phyloP scores from a whole-genome alignment of 768 basidiomycete species.

The Epithele typhae region DNA sequence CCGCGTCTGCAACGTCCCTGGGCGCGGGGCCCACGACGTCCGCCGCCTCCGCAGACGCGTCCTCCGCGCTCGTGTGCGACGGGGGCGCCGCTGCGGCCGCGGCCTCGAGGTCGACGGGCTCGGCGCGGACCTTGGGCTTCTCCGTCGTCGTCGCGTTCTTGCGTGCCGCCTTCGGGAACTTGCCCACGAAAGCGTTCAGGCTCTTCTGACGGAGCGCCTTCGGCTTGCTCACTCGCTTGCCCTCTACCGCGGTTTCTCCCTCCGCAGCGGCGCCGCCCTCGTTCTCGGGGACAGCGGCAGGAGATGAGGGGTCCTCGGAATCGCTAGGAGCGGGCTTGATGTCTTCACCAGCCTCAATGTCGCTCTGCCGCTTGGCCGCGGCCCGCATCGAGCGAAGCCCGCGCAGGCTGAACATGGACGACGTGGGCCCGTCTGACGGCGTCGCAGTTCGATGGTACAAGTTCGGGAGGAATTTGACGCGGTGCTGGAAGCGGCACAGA shows the following conservation, averaged over 20 bases:
- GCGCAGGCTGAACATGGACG: no score
- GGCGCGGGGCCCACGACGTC: not conserved
- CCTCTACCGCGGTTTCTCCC: no score
- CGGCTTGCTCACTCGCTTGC: no score
- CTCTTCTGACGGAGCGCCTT: not conserved
- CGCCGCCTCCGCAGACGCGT: conserved; percentile 2
- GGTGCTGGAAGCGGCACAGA: conserved; percentile 49
- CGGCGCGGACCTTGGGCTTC: not conserved
- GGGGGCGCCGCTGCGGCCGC: not conserved
- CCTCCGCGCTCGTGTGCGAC: conserved; percentile 1
- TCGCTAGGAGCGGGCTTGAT: no score
- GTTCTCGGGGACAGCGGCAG: no score
- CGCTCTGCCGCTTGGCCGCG: no score
- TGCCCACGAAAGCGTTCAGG: not conserved
- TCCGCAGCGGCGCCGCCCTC: no score
- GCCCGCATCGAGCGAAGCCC: no score
- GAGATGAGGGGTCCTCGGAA: not conserved
- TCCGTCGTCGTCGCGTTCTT: not conserved
- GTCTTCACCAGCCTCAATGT: no score
- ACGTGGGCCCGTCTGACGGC: no score
- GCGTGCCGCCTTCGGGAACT: no score
- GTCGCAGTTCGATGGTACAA: conserved; percentile 29
- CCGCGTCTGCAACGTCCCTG: conserved; percentile 5
- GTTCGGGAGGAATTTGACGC: conserved; percentile 63
- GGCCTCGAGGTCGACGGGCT: not conserved